Conservation (phyloP, 257 asterid genomes). For the Solanum ahanhuiri region DNA sequence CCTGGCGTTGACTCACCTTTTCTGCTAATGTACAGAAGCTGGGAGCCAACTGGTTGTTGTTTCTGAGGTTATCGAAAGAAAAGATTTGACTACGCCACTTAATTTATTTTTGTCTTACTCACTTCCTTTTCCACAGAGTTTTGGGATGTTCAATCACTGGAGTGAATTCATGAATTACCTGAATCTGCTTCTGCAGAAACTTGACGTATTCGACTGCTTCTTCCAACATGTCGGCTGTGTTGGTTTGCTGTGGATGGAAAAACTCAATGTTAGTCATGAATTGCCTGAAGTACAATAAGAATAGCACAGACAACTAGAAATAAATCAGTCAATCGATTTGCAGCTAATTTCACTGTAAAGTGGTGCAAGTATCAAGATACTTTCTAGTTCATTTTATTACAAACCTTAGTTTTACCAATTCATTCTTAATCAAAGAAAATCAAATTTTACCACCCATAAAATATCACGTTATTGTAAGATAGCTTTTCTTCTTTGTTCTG, state of each 20-base stretch:
- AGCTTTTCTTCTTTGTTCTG: background rate
- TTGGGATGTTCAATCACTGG: background rate
- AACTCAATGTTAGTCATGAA: slow-evolving; percentile 2
- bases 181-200: slow-evolving; percentile 72
- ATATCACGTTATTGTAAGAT: background rate
- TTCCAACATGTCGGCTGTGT: slow-evolving; percentile 97
- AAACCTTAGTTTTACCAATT: background rate
- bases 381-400: background rate
- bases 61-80: background rate
- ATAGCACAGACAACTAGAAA: background rate
- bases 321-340: background rate
- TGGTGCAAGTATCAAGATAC: background rate
- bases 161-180: slow-evolving; percentile 31
- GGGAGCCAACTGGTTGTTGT: background rate
- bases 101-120: background rate
- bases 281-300: background rate
- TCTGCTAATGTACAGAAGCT: background rate
- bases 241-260: slow-evolving; percentile 64
- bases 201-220: slow-evolving; percentile 89
- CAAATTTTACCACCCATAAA: background rate
- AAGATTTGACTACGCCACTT: background rate
- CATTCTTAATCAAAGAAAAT: background rate
- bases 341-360: background rate
- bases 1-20: background rate
- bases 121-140: background rate